Evolutionary conservation across 1,139 yeast genomes (phyloP).

Genomic region (Wickerhamomyces sp.): DNA sequence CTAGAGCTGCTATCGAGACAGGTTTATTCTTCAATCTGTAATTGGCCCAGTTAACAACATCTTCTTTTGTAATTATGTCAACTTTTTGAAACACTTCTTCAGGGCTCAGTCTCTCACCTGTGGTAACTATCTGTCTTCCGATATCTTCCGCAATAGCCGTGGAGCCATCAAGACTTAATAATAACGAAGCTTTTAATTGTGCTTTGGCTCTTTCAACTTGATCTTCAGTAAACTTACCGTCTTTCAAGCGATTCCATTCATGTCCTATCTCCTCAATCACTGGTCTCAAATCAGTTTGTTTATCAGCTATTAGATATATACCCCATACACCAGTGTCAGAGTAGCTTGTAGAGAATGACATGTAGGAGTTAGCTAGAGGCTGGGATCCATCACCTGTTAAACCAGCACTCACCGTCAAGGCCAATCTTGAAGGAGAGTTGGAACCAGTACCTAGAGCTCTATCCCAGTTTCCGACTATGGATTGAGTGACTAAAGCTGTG

Average conservation of each 20-base stretch:
- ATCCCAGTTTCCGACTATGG: constrained; percentile 97
- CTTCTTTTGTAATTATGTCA: constrained; percentile 71
- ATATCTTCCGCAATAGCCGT: constrained; percentile 97
- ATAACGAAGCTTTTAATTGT: constrained; percentile 86
- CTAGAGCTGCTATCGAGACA: constrained; percentile 85
- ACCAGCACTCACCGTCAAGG: constrained; percentile 68
- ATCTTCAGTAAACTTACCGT: constrained; percentile 70
- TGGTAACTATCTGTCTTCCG: constrained; percentile 93
- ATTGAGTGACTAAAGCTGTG: constrained; percentile 93
- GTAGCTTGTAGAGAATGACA: constrained; percentile 95
- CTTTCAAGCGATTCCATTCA: constrained; percentile 86
- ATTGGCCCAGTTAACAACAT: constrained; percentile 86
- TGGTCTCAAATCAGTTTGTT: constrained; percentile 58
- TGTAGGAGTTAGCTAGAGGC: constrained; percentile 84
- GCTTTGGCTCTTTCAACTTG: constrained; percentile 95
- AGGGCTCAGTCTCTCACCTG: constrained; percentile 87
- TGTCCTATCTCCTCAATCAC: constrained; percentile 69
- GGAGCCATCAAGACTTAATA: constrained; percentile 87
- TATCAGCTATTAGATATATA: constrained; percentile 78
- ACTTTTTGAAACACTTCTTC: constrained; percentile 88
- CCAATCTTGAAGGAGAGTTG: constrained; percentile 72
- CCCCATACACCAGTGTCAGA: constrained; percentile 99
- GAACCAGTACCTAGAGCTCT: constrained; percentile 79
- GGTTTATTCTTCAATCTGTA: constrained; percentile 75
- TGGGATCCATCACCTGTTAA: constrained; percentile 30